phyloP scores from a whole-genome alignment of 2,329 filamentous ascomycete species.

The Monilinia aucupariae region DNA sequence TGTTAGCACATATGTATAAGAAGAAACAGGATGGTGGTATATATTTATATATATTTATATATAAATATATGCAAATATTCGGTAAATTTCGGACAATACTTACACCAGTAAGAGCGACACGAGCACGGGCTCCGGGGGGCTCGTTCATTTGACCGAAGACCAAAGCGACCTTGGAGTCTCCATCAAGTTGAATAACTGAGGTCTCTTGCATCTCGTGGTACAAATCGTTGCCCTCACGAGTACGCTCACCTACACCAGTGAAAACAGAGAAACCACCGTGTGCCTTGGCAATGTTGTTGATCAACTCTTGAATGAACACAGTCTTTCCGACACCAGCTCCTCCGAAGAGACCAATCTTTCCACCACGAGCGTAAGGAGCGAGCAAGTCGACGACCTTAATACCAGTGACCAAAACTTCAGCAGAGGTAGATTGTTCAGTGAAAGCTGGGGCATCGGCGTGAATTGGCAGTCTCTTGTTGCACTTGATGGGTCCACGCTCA shows the following conservation, averaged over 20 bases:
- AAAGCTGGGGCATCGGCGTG: constrained; percentile 92
- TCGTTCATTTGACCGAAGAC: constrained; percentile 99
- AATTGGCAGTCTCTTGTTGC: constrained; percentile 79
- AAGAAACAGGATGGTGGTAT: too few species aligned
- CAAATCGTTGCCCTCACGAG: constrained; percentile 99
- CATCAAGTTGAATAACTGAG: constrained; percentile 97
- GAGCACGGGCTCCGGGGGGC: constrained; percentile 97
- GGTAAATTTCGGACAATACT: background rate
- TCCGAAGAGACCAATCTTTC: constrained; percentile 99
- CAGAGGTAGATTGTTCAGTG: constrained; percentile 90
- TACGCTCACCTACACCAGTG: constrained; percentile 99
- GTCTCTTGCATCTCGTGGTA: constrained; percentile 99
- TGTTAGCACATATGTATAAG: background rate
- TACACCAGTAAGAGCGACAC: constrained; percentile 89
- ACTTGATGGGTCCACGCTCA: constrained; percentile 97
- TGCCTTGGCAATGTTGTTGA: constrained; percentile 99
- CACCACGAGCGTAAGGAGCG: constrained; percentile 99
- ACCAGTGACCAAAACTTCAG: constrained; percentile 96
- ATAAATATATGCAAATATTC: too few species aligned
- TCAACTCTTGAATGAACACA: constrained; percentile 99
- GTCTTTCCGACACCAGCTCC: constrained; percentile 99
- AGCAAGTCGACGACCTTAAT: constrained; percentile 99
- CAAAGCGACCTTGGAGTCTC: constrained; percentile 98
- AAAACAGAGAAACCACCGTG: constrained; percentile 99
- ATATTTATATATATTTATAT: too few species aligned